Evolutionary conservation across 2,329 filamentous ascomycete species (phyloP), one percentile per base, ranked within the genome.

Genomic region (Alternaria gansuensis): DNA sequence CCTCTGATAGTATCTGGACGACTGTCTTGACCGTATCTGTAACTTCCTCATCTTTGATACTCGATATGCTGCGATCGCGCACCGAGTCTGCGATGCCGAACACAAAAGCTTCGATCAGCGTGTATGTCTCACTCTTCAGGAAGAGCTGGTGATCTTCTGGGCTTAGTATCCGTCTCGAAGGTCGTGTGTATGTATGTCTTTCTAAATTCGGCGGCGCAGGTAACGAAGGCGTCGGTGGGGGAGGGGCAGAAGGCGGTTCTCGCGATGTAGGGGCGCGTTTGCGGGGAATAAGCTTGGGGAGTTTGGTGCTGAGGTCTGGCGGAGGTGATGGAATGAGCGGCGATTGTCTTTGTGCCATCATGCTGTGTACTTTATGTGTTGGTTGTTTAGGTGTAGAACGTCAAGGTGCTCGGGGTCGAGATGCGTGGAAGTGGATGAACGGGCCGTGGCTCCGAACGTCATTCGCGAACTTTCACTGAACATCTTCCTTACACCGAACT

Each of bases 81-180:
- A 97, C 91, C 4, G 90, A 88, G 70, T 97, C 93, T 43, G 93
- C 89, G 23, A 99, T 86, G 9, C 87, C 86, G 77, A 97, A 97
- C 62, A 97, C 84, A 79, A 97, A 99, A 21, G 91, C 87, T 57
- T 91, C 82, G 41, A 99, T 84, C 39, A 98, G 84, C 7, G 82
- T 83, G 76, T 91, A 90, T 6, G 93, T 89, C 0, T 89, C 83
- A 0, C 93, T 97, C 0, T 85, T 80, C 17, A 93, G 84, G 71
- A 98, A 99, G 4, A 92, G 79, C 17, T 91, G 84, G 74, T 96
- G 93, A 67, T 99, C 95, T 48, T 85, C 82, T 2, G 83, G 82
- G 3, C 93, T 94, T 11, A 99, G 81, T 51, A 99, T 98, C 8
- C 93, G 87, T 60, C 93, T 86, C 11, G 83, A 85, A 0, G 95